Evolutionary conservation across 176 grass and related monocot genomes (phyloP).

Genomic region (Bromus sterilis): DNA sequence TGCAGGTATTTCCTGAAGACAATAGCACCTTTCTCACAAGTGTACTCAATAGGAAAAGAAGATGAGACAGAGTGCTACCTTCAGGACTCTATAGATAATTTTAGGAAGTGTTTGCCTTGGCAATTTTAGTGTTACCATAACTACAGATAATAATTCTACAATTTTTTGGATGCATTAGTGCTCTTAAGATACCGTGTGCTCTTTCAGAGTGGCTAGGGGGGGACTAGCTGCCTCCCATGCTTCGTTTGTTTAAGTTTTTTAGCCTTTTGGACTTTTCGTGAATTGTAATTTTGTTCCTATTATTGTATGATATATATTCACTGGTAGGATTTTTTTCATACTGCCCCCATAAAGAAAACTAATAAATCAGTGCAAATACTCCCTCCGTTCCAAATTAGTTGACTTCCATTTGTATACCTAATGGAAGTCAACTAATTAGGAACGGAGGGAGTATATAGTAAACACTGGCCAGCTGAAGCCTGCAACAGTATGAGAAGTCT

Average conservation of each 20-base stretch:
- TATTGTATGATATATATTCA: not conserved
- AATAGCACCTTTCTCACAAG: not conserved
- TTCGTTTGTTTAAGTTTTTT: not conserved
- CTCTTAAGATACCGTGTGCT: not conserved
- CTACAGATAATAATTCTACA: not conserved
- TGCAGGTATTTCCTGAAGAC: constrained; percentile 23
- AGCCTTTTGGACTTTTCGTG: not conserved
- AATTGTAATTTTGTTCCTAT: not conserved
- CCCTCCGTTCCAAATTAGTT: too few species aligned
- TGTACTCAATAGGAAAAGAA: not conserved
- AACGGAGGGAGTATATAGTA: too few species aligned
- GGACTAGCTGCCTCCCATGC: too few species aligned
- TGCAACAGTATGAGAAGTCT: constrained; percentile 55
- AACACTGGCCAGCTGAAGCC: too few species aligned
- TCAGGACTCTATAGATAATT: not conserved
- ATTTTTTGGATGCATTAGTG: not conserved
- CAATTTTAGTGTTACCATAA: not conserved
- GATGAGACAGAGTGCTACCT: not conserved
- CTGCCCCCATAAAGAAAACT: too few species aligned
- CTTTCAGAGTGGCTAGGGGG: too few species aligned
- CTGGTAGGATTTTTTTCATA: not conserved
- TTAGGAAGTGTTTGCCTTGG: not conserved
- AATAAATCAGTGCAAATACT: too few species aligned
- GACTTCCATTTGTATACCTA: too few species aligned
- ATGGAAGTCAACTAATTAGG: too few species aligned